Percentiles rank a stretch among this genome's conserved stretches.
These are phyloP conservation scores for Phytophthora quininea DNA, from an alignment of 352 stramenopile genomes.

Conservation along the genomic window DNA sequence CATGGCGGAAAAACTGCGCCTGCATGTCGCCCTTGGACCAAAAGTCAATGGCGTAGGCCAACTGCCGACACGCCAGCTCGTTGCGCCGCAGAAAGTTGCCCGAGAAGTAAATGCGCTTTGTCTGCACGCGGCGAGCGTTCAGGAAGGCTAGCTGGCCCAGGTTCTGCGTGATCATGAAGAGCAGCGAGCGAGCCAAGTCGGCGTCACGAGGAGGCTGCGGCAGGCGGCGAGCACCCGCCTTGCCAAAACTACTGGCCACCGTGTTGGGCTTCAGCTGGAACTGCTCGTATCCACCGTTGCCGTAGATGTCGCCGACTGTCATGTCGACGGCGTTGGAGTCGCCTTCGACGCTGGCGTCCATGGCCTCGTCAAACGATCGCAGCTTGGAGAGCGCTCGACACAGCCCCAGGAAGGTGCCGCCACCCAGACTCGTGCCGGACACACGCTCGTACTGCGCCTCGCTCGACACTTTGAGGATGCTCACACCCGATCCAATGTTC, in stretches of 20 bases:
- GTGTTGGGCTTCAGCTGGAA: slow-evolving; percentile 85
- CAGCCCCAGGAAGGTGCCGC: slow-evolving; percentile 97
- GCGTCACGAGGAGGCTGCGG: slow-evolving; percentile 77
- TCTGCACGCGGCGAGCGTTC: slow-evolving; percentile 93
- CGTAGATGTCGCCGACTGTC: slow-evolving; percentile 99
- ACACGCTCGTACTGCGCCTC: slow-evolving; percentile 94
- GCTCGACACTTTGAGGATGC: slow-evolving; percentile 93
- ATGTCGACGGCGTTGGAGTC: slow-evolving; percentile 91
- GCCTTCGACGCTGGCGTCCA: slow-evolving; percentile 71
- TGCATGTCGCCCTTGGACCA: slow-evolving; percentile 94
- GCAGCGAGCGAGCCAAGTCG: slow-evolving; percentile 93
- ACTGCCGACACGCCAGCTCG: slow-evolving; percentile 87
- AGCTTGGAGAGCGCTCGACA: slow-evolving; percentile 92
- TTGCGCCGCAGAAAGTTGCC: slow-evolving; percentile 98
- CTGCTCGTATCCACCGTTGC: slow-evolving; percentile 84
- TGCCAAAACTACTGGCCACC: slow-evolving; percentile 98
- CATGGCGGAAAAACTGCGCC: slow-evolving; percentile 94
- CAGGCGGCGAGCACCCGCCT: slow-evolving; percentile 59
- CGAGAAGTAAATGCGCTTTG: slow-evolving; percentile 95
- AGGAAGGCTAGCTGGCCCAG: slow-evolving; percentile 96
- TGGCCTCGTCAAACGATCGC: slow-evolving; percentile 79
- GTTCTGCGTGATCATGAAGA: slow-evolving; percentile 99
- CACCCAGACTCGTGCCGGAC: slow-evolving; percentile 96
- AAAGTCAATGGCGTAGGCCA: slow-evolving; percentile 95
- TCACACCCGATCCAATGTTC: slow-evolving; percentile 98